Evolutionary conservation across 2,329 filamentous ascomycete genomes (phyloP).

Genomic region (Thielaviopsis cerberus): DNA sequence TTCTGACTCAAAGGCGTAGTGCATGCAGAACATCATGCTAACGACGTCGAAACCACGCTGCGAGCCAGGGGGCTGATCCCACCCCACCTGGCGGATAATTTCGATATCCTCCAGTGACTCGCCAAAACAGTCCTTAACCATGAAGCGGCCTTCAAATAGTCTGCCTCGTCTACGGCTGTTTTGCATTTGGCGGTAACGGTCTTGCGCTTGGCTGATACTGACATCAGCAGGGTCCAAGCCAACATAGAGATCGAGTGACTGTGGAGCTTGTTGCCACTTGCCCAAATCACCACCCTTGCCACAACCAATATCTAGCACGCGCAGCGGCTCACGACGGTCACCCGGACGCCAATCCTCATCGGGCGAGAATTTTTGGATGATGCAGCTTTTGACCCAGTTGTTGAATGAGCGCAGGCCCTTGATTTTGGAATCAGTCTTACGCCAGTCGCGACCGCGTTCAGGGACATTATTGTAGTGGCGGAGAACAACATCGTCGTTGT

Average conservation of each 20-base stretch:
- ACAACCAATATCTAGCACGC: slow-evolving; percentile 86
- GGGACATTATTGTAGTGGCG: slow-evolving; percentile 95
- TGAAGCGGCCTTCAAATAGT: slow-evolving; percentile 72
- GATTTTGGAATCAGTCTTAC: slow-evolving; percentile 83
- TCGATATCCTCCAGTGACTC: slow-evolving; percentile 65
- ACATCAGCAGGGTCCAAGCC: slow-evolving; percentile 85
- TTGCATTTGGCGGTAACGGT: slow-evolving; percentile 60
- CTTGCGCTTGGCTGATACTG: slow-evolving; percentile 75
- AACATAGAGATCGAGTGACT: slow-evolving; percentile 79
- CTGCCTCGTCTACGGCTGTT: slow-evolving; percentile 38
- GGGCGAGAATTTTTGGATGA: slow-evolving; percentile 90
- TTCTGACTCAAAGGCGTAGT: slow-evolving; percentile 93
- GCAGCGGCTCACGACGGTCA: slow-evolving; percentile 39
- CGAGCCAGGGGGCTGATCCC: slow-evolving; percentile 49
- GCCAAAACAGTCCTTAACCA: slow-evolving; percentile 81
- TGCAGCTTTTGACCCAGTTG: slow-evolving; percentile 95
- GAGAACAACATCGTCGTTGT: slow-evolving; percentile 66
- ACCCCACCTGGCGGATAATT: slow-evolving; percentile 72
- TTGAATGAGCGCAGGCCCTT: slow-evolving; percentile 89
- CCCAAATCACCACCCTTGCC: slow-evolving; percentile 89
- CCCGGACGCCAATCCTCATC: slow-evolving; percentile 53
- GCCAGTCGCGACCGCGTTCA: slow-evolving; percentile 83
- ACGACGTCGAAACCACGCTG: slow-evolving; percentile 85
- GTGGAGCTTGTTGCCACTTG: slow-evolving; percentile 92
- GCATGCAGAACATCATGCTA: slow-evolving; percentile 98